Percentiles rank a stretch among this genome's conserved stretches.
These are phyloP conservation scores for Neurospora sp. DNA, from an alignment of 2,329 filamentous ascomycete species.

Conservation along the genomic window DNA sequence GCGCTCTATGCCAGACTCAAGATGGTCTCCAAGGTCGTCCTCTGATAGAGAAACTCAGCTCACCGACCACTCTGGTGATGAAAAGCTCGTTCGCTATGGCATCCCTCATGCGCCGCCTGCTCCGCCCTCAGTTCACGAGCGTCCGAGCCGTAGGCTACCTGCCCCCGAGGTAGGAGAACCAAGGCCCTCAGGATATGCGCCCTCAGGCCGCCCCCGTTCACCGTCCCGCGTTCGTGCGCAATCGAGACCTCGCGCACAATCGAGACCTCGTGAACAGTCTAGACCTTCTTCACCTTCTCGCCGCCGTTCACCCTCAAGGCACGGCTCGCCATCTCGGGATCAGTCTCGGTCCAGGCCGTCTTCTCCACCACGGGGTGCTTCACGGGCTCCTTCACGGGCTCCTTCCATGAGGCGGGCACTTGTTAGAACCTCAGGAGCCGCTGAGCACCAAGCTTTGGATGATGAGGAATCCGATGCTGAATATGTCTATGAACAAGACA, in stretches of 20 bases:
- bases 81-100: neutral
- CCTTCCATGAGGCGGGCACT: neutral
- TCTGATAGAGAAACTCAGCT: neutral
- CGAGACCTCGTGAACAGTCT: neutral
- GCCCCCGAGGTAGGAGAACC: neutral
- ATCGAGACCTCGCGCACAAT: neutral
- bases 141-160: neutral
- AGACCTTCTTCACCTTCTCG: neutral
- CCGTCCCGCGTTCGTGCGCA: neutral
- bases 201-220: neutral
- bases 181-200: neutral
- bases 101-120: neutral
- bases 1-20: constrained; percentile 11
- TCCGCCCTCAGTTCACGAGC: neutral
- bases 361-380: neutral
- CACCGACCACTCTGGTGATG: neutral
- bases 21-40: constrained; percentile 10
- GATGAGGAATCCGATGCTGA: constrained; percentile 11
- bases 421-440: neutral
- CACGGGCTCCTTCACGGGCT: neutral
- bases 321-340: neutral
- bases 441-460: constrained; percentile 19
- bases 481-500: neutral
- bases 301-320: neutral
- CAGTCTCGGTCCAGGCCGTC: neutral